Evolutionary conservation across 495 filamentous ascomycete species (phyloP).

Genomic region (Pyrenopolyporus hunteri): DNA sequence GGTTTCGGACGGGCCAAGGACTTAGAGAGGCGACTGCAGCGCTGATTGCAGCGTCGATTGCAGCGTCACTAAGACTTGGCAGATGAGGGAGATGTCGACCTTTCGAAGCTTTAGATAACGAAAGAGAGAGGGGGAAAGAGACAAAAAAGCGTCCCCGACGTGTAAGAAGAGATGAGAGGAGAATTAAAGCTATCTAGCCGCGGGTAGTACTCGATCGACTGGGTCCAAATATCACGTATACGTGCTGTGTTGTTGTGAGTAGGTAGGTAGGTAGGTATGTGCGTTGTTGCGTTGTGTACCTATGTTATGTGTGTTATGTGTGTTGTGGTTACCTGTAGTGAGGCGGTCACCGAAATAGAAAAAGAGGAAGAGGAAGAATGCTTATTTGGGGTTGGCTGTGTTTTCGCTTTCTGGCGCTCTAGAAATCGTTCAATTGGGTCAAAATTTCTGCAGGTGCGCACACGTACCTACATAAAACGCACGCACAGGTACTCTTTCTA

Average conservation of each 20-base stretch:
- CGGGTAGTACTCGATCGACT: too few relatives aligned
- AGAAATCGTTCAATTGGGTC: constrained; percentile 14
- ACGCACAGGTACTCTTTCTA: too few relatives aligned
- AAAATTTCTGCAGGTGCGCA: constrained; percentile 1
- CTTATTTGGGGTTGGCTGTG: constrained; percentile 26
- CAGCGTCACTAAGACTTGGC: background rate
- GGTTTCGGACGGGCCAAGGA: constrained; percentile 1
- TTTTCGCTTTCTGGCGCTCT: constrained; percentile 13
- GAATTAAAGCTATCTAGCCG: too few relatives aligned
- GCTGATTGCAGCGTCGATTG: too few relatives aligned
- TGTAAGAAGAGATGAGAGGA: too few relatives aligned
- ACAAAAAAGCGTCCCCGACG: too few relatives aligned
- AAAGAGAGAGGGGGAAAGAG: background rate
- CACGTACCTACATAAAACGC: constrained; percentile 4
- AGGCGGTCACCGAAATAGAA: constrained; percentile 33
- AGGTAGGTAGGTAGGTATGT: background rate
- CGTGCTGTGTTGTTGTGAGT: background rate
- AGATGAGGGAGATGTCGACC: background rate
- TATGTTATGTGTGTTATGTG: too few relatives aligned
- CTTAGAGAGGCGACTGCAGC: background rate
- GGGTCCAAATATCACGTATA: background rate
- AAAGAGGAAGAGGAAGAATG: constrained; percentile 13
- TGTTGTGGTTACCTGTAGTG: too few relatives aligned
- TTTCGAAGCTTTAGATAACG: background rate
- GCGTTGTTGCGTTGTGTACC: too few relatives aligned